phyloP scores from a whole-genome alignment of 208 protist genomes.

The Tritrichomonas foetus region DNA sequence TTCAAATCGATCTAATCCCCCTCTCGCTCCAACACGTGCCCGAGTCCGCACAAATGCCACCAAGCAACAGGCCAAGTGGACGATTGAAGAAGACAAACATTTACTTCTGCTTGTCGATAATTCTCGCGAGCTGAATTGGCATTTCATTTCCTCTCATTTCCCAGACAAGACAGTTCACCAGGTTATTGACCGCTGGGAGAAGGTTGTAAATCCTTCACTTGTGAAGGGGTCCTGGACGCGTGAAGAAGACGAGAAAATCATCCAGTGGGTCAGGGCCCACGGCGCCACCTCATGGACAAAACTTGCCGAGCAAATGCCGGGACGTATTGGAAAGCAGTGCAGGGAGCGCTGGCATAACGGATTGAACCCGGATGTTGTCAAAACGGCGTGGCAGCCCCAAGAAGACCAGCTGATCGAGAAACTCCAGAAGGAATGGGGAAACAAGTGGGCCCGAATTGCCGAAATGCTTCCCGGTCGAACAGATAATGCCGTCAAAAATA shows the following conservation, averaged over 20 bases:
- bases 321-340: constrained; percentile 51
- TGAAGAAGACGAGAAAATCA: constrained; percentile 69
- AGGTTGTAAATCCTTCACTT: background rate
- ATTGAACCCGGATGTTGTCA: background rate
- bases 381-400: background rate
- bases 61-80: background rate
- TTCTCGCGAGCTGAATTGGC: background rate
- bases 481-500: constrained; percentile 58
- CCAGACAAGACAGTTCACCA: background rate
- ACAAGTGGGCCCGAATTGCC: background rate
- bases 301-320: constrained; percentile 40
- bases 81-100: background rate
- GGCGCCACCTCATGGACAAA: constrained; percentile 50
- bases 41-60: background rate
- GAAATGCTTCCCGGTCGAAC: constrained; percentile 33
- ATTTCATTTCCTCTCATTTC: background rate
- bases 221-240: constrained; percentile 58
- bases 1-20: too few species aligned
- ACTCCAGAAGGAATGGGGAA: background rate
- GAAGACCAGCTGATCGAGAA: background rate
- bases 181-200: background rate
- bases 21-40: background rate
- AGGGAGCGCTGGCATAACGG: background rate
- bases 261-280: constrained; percentile 56
- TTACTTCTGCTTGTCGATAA: too few species aligned